phyloP scores from a whole-genome alignment of 768 basidiomycete species.

The Kwoniella dendrophila region DNA sequence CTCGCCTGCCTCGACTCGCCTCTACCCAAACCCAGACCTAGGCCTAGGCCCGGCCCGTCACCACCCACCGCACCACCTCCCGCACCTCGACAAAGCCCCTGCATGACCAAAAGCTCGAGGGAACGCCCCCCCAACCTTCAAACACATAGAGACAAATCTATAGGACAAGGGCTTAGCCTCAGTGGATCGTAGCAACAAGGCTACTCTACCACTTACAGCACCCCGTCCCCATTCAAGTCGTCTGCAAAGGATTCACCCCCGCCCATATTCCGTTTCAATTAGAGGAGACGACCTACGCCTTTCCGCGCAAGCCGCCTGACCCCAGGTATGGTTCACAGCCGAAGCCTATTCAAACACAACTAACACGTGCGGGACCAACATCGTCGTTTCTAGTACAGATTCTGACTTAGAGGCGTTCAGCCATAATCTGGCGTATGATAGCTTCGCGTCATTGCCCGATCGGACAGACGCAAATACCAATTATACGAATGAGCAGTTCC shows the following conservation, averaged over 20 bases:
- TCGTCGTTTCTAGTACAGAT: constrained; percentile 76
- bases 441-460: constrained; percentile 68
- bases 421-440: constrained; percentile 82
- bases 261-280: constrained; percentile 67
- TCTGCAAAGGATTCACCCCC: constrained; percentile 72
- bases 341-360: constrained; percentile 69
- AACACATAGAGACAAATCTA: constrained; percentile 61
- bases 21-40: not conserved
- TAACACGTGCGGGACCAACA: constrained; percentile 69
- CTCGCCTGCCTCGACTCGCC: not conserved
- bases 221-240: constrained; percentile 69
- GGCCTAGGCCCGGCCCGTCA: not conserved
- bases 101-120: not conserved
- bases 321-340: constrained; percentile 68
- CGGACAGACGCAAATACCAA: constrained; percentile 71
- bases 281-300: constrained; percentile 59
- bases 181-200: constrained; percentile 77
- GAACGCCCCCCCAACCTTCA: constrained; percentile 16
- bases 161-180: constrained; percentile 74
- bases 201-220: constrained; percentile 77
- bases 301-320: constrained; percentile 62
- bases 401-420: constrained; percentile 83
- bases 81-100: not conserved
- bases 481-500: constrained; percentile 81
- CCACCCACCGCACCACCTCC: not conserved